A percentile compares a stretch with the other conserved stretches of the same genome.
Conservation (phyloP, 75 land plant species). For the Picea sitchensis region DNA sequence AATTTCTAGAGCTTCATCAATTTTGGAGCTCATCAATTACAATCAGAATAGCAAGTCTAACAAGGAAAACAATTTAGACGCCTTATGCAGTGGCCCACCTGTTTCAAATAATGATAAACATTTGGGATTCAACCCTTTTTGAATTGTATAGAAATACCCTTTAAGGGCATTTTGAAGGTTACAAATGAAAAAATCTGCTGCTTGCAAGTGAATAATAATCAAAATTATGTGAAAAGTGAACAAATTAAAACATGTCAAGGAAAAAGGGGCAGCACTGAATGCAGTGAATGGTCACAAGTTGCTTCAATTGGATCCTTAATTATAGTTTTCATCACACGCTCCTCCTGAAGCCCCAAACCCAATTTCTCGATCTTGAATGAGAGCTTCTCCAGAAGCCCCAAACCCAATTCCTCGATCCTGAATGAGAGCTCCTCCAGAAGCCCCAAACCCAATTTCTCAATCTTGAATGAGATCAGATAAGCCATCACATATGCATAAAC, state of each 20-base stretch:
- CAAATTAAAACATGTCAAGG: background rate
- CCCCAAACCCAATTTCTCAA: background rate
- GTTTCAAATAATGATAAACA: background rate
- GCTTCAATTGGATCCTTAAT: background rate
- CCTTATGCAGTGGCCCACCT: no score
- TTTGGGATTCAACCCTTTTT: background rate
- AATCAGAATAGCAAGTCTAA: no score
- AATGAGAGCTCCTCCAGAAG: background rate
- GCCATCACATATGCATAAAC: background rate
- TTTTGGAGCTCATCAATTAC: no score
- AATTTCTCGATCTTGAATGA: background rate
- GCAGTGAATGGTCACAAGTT: background rate
- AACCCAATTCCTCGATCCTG: background rate
- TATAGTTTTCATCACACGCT: background rate
- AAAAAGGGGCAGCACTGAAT: background rate
- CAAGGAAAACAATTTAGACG: no score
- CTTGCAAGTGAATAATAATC: background rate
- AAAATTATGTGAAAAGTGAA: background rate
- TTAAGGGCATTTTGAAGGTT: constrained; percentile 5
- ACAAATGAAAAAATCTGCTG: background rate
- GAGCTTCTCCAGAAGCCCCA: no score
- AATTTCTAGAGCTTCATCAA: no score
- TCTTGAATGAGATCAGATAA: background rate
- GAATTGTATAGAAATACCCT: background rate
- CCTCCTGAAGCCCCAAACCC: no score